phyloP scores from a whole-genome alignment of 2,329 filamentous ascomycete species.

The Cladosporium phlei region DNA sequence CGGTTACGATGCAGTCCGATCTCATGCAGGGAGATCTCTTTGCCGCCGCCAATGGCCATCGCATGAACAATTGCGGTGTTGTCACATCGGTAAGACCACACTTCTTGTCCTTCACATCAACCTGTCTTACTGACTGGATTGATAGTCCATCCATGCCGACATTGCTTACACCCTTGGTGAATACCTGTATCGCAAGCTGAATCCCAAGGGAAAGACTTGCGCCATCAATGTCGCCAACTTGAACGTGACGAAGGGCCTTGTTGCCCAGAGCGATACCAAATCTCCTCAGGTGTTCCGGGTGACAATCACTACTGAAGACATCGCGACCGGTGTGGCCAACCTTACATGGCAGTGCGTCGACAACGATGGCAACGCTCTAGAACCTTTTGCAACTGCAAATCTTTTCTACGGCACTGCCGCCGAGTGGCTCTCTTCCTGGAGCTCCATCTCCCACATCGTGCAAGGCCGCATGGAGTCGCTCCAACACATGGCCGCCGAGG shows the following conservation, averaged over 20 bases:
- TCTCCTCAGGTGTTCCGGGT: constrained; percentile 14
- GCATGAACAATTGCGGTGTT: constrained; percentile 14
- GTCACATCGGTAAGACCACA: constrained; percentile 13
- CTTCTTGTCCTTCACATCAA: neutral
- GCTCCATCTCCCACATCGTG: constrained; percentile 25
- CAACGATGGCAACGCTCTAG: constrained; percentile 28
- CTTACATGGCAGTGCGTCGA: constrained; percentile 15
- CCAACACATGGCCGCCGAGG: constrained; percentile 21
- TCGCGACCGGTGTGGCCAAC: neutral
- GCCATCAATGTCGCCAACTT: constrained; percentile 10
- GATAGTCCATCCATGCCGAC: constrained; percentile 15
- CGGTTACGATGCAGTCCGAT: constrained; percentile 13
- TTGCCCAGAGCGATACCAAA: constrained; percentile 10
- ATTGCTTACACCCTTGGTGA: constrained; percentile 16
- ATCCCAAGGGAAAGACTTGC: constrained; percentile 2
- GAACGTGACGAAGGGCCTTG: constrained; percentile 14
- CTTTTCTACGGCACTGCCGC: constrained; percentile 21
- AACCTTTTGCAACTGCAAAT: constrained; percentile 28
- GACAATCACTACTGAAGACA: constrained; percentile 7
- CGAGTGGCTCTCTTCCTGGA: constrained; percentile 27
- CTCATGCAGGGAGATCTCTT: constrained; percentile 14
- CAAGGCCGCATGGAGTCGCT: constrained; percentile 27
- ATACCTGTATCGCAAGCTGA: constrained; percentile 11
- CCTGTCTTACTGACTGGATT: neutral
- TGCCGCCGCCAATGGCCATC: constrained; percentile 13